These are phyloP conservation scores for Coniochaeta sp. DNA, from an alignment of 2,329 filamentous ascomycete species.

Conservation along the genomic window DNA sequence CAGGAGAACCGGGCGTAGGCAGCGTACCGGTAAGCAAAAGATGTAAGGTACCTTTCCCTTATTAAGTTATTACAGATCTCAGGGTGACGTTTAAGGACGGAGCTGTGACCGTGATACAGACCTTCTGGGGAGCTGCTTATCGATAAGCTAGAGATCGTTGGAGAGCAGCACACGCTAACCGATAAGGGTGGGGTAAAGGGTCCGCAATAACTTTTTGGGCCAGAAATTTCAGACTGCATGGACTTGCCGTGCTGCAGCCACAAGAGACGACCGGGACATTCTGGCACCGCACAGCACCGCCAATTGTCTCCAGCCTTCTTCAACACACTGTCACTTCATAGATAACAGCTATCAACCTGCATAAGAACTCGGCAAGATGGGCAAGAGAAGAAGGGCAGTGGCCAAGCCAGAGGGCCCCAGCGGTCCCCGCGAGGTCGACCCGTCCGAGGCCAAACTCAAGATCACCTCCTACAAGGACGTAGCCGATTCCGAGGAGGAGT, in stretches of 20 bases:
- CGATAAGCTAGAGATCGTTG: not conserved
- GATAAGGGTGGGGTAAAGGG: not conserved
- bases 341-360: too few relatives aligned
- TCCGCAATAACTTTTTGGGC: not conserved
- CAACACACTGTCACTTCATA: not conserved
- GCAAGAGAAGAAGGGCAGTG: slow-evolving; percentile 64
- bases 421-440: slow-evolving; percentile 48
- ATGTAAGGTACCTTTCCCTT: not conserved
- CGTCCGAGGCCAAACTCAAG: slow-evolving; percentile 54
- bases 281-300: too few relatives aligned
- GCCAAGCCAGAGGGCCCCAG: slow-evolving; percentile 38
- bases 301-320: too few relatives aligned
- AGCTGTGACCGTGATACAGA: not conserved
- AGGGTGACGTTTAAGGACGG: too few relatives aligned
- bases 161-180: not conserved
- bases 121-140: too few relatives aligned
- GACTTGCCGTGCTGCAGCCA: too few relatives aligned
- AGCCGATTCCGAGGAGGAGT: slow-evolving; percentile 90
- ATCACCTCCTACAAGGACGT: slow-evolving; percentile 71
- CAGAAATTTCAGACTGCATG: not conserved
- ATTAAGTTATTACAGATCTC: too few relatives aligned
- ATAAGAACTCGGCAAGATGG: too few relatives aligned
- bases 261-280: too few relatives aligned
- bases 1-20: too few relatives aligned
- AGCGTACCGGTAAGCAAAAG: not conserved